Percentiles rank a stretch among this genome's conserved stretches.
phyloP scores from a whole-genome alignment of 2,329 filamentous ascomycete species.

The Cladosporium sp. region DNA sequence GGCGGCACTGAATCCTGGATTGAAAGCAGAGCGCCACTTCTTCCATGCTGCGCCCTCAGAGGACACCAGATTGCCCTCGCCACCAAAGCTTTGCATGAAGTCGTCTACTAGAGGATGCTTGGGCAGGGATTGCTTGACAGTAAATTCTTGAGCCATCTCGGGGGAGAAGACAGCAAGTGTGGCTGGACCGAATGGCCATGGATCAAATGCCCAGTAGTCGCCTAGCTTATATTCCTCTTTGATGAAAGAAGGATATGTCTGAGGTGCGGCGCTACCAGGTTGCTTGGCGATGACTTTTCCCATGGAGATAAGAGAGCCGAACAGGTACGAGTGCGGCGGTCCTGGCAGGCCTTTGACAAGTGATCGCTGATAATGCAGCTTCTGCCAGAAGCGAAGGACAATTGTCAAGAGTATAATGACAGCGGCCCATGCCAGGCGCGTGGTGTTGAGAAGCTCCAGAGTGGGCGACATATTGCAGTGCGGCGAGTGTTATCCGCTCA shows the following conservation, averaged over 20 bases:
- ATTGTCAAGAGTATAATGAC: constrained; percentile 20
- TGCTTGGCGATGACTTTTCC: constrained; percentile 32
- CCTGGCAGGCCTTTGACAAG: constrained; percentile 30
- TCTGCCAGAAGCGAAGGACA: constrained; percentile 24
- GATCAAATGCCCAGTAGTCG: constrained; percentile 42
- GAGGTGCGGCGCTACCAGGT: constrained; percentile 35
- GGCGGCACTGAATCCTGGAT: constrained; percentile 36
- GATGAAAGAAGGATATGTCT: constrained; percentile 33
- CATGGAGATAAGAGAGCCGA: constrained; percentile 39
- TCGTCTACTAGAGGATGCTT: constrained; percentile 31
- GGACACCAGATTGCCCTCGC: constrained; percentile 34
- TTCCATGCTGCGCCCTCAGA: constrained; percentile 40
- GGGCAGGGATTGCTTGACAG: constrained; percentile 28
- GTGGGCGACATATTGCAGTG: constrained; percentile 1
- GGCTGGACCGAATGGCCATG: constrained; percentile 38
- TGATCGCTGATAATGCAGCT: constrained; percentile 24
- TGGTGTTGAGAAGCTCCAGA: constrained; percentile 16
- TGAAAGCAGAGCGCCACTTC: constrained; percentile 41
- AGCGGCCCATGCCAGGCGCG: constrained; percentile 22
- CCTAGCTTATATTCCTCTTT: constrained; percentile 34
- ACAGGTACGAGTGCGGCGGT: constrained; percentile 39
- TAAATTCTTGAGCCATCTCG: constrained; percentile 37
- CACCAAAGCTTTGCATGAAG: constrained; percentile 35
- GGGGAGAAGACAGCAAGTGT: constrained; percentile 37
- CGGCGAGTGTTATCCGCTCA: background rate